phyloP scores from a whole-genome alignment of 2,329 filamentous ascomycete genomes.

The Septoria petroselini region DNA sequence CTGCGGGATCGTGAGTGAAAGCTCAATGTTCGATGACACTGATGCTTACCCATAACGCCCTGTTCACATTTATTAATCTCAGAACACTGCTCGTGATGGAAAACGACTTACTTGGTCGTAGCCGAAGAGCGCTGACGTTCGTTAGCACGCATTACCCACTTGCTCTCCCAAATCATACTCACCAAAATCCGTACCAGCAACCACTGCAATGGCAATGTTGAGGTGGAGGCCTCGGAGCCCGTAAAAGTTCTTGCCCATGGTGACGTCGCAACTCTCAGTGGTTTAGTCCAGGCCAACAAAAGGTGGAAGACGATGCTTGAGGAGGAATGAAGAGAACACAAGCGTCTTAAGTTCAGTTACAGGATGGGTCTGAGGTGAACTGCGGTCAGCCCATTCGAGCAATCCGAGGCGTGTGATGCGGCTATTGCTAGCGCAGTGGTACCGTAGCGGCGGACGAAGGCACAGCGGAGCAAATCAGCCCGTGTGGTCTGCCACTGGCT shows the following conservation, averaged over 20 bases:
- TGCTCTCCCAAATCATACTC: no score
- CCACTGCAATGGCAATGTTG: constrained; percentile 44
- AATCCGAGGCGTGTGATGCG: constrained; percentile 13
- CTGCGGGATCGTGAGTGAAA: not conserved
- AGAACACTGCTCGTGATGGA: constrained; percentile 14
- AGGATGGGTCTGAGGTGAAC: constrained; percentile 7
- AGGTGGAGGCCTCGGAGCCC: constrained; percentile 44
- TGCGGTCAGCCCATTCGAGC: constrained; percentile 8
- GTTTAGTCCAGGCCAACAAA: not conserved
- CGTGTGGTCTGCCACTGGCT: constrained; percentile 1
- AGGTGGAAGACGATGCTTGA: not conserved
- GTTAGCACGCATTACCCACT: no score
- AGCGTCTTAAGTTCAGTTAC: constrained; percentile 6
- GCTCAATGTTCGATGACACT: no score
- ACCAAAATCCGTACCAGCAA: constrained; percentile 45
- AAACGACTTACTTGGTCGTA: constrained; percentile 24
- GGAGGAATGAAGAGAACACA: constrained; percentile 10
- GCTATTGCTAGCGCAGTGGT: constrained; percentile 2
- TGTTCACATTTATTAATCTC: constrained; percentile 25
- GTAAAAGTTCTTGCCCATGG: constrained; percentile 36
- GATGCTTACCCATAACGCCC: constrained; percentile 41
- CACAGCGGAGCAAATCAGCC: not conserved
- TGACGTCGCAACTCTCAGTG: not conserved
- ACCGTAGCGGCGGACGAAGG: constrained; percentile 3
- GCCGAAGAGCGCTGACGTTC: constrained; percentile 25